Base-by-base conservation (phyloP, 1,284 basidiomycete species). In the Ceratobasidium sp. region DNA sequence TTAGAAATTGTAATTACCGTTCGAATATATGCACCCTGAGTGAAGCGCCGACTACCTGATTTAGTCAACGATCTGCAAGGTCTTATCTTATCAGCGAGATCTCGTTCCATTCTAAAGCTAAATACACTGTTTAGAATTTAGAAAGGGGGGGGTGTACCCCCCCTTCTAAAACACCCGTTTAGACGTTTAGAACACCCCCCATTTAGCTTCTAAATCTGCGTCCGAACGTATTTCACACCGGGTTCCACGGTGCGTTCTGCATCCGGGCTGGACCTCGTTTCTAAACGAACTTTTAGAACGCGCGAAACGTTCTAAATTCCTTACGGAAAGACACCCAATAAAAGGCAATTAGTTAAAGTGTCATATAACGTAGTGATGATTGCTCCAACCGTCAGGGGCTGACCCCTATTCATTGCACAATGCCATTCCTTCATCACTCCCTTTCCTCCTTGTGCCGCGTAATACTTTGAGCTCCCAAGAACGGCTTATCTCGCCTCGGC, bases 41-140 rank as follows among this genome's bases (percentile, higher is more conserved):
- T 14, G 16, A 21, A 46, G 42, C 42, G 11, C 33, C 19, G 16
- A 46, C 5, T 6, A 4, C 42, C 42, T 14, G 16, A 46, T 46
- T 46, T 46, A 14, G 42, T 46, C 6, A 46, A 4, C 4, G 16
- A 46, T 46, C 42, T 25, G 5, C 11, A 21, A 25, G n/a, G 5
- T 6, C 21, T 50, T 27, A 50, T 50, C 47, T 50, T 50, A 50
- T 50, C 47, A 50, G 47, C 11, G 5, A 3, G 47, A 50, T 21
- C 23, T 50, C 25, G 47, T 50, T 23, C 47, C n/a, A n/a, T n/a
- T 46, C 19, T 46, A 50, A 23, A 23, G 47, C 47, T 46, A 50
- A 50, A 27, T 50, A 7, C 21, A 13, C 14, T 4, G 2, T 50
- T 27, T 50, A 27, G 6, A 50, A 27, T 4, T 4, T 50, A 50